Conservation (phyloP, 495 filamentous ascomycete species). For the Cryomyces minteri region DNA sequence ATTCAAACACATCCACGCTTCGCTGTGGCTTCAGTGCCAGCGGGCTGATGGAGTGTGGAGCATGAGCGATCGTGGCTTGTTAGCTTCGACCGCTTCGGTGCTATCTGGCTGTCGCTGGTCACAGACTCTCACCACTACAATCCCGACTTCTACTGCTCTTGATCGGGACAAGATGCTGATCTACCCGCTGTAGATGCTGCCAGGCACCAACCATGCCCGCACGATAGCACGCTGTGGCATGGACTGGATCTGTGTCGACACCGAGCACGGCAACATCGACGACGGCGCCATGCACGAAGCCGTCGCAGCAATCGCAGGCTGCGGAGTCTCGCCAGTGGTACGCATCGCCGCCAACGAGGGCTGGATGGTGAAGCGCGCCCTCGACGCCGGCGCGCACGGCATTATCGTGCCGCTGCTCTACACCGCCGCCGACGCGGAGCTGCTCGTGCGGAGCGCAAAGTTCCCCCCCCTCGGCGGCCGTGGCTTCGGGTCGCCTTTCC, state of each 20-base stretch:
- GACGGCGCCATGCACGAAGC: constrained; percentile 73
- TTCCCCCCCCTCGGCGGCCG: constrained; percentile 20
- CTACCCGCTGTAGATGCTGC: constrained; percentile 38
- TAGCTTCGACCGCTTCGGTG: neutral
- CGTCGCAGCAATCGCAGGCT: constrained; percentile 33
- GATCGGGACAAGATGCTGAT: constrained; percentile 12
- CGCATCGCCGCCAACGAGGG: constrained; percentile 21
- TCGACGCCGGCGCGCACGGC: constrained; percentile 23
- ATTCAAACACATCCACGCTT: neutral
- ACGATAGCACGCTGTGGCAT: constrained; percentile 45
- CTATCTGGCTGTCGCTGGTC: too few relatives aligned
- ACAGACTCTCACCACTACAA: neutral
- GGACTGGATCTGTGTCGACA: constrained; percentile 63
- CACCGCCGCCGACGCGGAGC: constrained; percentile 16
- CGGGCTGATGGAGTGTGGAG: too few relatives aligned
- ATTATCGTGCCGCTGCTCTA: constrained; percentile 23
- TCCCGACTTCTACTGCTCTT: neutral
- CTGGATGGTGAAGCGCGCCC: constrained; percentile 26
- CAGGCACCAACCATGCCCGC: constrained; percentile 52
- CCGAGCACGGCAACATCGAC: constrained; percentile 64
- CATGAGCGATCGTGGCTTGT: too few relatives aligned
- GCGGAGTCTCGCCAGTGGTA: constrained; percentile 19
- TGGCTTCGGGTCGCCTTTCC: constrained; percentile 23
- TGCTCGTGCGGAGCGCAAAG: constrained; percentile 19
- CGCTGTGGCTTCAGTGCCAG: neutral